Evolutionary conservation across 176 grass and related monocot species (phyloP).

Genomic region (Phoenix dactylifera): DNA sequence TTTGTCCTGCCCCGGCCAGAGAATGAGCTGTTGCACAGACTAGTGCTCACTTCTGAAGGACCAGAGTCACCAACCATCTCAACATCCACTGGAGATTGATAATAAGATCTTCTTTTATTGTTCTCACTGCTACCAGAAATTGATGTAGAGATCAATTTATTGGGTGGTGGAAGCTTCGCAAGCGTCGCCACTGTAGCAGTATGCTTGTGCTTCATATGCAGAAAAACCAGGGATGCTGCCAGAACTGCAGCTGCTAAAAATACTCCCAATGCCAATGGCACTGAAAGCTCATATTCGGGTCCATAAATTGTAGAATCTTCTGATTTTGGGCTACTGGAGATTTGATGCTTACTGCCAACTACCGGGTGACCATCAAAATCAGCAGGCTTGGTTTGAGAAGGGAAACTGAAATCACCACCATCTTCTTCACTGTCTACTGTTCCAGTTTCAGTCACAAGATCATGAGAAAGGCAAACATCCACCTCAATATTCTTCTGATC

Average conservation of each 20-base stretch:
- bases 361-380: conserved; percentile 8
- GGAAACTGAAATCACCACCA: conserved; percentile 1
- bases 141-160: conserved; percentile 20
- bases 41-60: conserved; percentile 48
- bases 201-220: conserved; percentile 34
- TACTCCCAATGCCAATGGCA: conserved; percentile 15
- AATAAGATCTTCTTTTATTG: conserved; percentile 9
- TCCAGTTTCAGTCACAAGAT: conserved; percentile 1
- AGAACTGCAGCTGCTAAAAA: conserved; percentile 27
- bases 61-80: conserved; percentile 30
- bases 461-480: background rate
- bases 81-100: conserved; percentile 24
- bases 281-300: conserved; percentile 18
- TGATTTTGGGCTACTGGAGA: background rate
- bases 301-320: conserved; percentile 10
- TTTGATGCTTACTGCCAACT: conserved; percentile 12
- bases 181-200: background rate
- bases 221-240: conserved; percentile 13
- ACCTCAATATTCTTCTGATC: conserved; percentile 10
- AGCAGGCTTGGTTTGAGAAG: conserved; percentile 21
- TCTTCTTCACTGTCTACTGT: conserved; percentile 8
- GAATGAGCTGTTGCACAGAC: conserved; percentile 24
- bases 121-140: conserved; percentile 59
- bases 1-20: conserved; percentile 24
- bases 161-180: conserved; percentile 4